Conservation (phyloP, 148 eudicot species). For the Camellia granthamiana region DNA sequence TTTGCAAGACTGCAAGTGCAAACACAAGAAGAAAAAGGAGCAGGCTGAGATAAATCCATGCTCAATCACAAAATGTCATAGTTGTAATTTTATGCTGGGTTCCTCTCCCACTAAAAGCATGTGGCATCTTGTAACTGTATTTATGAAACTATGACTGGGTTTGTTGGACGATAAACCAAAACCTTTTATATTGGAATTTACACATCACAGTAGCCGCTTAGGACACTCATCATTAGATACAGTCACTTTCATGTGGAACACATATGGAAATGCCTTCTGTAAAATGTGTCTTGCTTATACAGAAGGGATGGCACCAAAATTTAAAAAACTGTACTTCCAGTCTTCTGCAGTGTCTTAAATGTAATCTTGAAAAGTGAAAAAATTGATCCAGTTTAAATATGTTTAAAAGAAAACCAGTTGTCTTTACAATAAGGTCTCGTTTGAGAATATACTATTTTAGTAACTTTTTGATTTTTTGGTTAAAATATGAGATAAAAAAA, state of each 20-base stretch:
- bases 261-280: not conserved
- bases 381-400: not conserved
- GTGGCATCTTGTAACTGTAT: not conserved
- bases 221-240: not conserved
- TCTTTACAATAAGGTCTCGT: not conserved
- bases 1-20: conserved; percentile 89
- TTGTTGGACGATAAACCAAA: not conserved
- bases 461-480: too few relatives aligned
- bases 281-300: too few relatives aligned
- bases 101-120: conserved; percentile 9
- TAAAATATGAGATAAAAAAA: too few relatives aligned
- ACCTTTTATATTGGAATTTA: not conserved
- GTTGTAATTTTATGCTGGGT: not conserved
- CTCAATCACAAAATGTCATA: not conserved
- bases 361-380: not conserved
- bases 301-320: too few relatives aligned
- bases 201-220: not conserved
- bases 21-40: conserved; percentile 17
- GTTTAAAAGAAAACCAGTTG: not conserved
- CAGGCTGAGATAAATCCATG: not conserved
- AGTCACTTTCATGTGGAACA: not conserved
- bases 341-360: too few relatives aligned
- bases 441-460: too few relatives aligned
- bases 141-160: not conserved
- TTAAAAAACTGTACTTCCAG: too few relatives aligned